Conservation (phyloP, 2,329 filamentous ascomycete genomes). For the Fonsecaea nubica region DNA sequence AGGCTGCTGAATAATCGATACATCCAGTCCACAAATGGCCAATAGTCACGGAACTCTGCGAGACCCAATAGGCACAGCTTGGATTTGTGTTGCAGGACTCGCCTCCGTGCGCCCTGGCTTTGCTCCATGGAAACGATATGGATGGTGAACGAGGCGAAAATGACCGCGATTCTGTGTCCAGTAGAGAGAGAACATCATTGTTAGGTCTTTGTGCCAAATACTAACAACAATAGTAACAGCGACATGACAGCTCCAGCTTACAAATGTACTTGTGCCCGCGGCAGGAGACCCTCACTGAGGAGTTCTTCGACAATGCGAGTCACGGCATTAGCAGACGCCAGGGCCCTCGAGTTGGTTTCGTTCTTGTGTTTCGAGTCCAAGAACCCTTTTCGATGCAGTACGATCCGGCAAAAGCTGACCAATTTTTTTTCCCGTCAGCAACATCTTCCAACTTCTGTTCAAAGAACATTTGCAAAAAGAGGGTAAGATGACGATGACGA, state of each 20-base stretch:
- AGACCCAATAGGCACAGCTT: constrained; percentile 25
- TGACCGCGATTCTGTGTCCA: constrained; percentile 23
- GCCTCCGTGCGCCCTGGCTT: constrained; percentile 23
- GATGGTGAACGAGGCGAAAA: constrained; percentile 28
- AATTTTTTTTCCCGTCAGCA: constrained; percentile 13
- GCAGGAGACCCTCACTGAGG: constrained; percentile 26
- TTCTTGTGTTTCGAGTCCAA: constrained; percentile 20
- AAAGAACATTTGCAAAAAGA: too few species aligned
- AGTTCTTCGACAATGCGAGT: constrained; percentile 36
- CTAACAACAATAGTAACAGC: not conserved
- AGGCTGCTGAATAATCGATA: constrained; percentile 26
- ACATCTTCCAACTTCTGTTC: too few species aligned
- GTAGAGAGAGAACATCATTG: constrained; percentile 19
- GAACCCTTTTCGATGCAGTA: constrained; percentile 28
- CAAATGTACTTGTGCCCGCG: constrained; percentile 30
- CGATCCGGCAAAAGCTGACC: constrained; percentile 25
- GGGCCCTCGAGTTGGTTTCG: constrained; percentile 23
- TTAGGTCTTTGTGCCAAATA: not conserved
- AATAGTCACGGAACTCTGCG: constrained; percentile 29
- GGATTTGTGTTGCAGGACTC: constrained; percentile 30
- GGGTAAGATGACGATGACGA: not conserved
- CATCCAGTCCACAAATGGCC: constrained; percentile 31
- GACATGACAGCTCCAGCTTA: constrained; percentile 19
- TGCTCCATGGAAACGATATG: constrained; percentile 28
- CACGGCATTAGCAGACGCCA: constrained; percentile 32